Evolutionary conservation across 2,329 filamentous ascomycete genomes (phyloP).

Genomic region (Paecilomyces sp.): DNA sequence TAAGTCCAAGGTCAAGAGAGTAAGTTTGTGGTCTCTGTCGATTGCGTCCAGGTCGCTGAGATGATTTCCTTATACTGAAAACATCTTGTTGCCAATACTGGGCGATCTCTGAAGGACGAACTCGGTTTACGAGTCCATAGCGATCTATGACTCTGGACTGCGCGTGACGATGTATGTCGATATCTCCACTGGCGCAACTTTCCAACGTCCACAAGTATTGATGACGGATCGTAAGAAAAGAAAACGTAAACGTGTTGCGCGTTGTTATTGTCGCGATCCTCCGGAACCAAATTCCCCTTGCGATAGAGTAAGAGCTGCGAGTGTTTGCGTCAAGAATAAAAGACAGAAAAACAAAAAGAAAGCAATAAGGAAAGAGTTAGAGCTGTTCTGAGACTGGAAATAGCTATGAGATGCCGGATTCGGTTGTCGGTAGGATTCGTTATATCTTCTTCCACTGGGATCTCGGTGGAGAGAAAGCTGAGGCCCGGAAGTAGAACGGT

Average conservation of each 20-base stretch:
- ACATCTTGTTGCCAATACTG: not conserved
- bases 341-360: not conserved
- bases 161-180: not conserved
- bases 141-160: not conserved
- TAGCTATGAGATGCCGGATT: slow-evolving; percentile 5
- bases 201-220: not conserved
- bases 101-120: not conserved
- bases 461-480: not conserved
- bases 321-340: not conserved
- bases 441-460: not conserved
- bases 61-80: not conserved
- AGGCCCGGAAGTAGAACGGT: not conserved
- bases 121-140: not conserved
- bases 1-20: not conserved
- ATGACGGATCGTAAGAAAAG: not conserved
- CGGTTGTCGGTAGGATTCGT: slow-evolving; percentile 4
- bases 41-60: not conserved
- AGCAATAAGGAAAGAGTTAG: slow-evolving; percentile 3
- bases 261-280: not conserved
- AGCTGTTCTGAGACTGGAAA: not conserved
- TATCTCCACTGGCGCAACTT: not conserved
- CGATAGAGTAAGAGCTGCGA: not conserved
- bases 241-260: not conserved
- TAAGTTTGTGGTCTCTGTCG: not conserved
- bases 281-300: not conserved